phyloP scores from a whole-genome alignment of 2,329 filamentous ascomycete species.

The Arthrobotrys sphaeroides region DNA sequence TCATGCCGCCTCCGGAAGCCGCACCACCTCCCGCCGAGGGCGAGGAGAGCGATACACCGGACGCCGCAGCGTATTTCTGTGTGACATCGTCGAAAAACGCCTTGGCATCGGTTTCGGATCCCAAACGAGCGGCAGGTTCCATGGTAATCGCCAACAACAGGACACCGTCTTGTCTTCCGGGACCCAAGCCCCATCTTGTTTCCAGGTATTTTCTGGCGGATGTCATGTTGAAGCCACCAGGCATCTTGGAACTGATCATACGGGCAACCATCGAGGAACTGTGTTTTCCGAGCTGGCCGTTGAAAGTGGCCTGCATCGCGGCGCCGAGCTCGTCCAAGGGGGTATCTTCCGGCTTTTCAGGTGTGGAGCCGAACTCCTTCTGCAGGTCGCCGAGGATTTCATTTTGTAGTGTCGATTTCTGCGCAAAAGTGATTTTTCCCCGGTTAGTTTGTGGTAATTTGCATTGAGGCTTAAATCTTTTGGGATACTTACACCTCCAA shows the following conservation, averaged over 20 bases:
- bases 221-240: constrained; percentile 98
- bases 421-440: neutral
- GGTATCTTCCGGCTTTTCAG: constrained; percentile 97
- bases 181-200: constrained; percentile 86
- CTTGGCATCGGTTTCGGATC: constrained; percentile 90
- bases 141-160: constrained; percentile 88
- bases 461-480: too few species aligned
- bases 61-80: constrained; percentile 85
- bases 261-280: constrained; percentile 91
- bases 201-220: constrained; percentile 93
- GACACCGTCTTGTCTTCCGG: constrained; percentile 89
- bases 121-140: constrained; percentile 88
- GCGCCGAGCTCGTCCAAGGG: constrained; percentile 94
- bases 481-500: constrained; percentile 61
- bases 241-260: constrained; percentile 98
- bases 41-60: constrained; percentile 83
- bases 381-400: constrained; percentile 97
- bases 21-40: constrained; percentile 76
- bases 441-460: neutral
- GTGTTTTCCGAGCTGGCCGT: constrained; percentile 96
- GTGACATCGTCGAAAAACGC: constrained; percentile 86
- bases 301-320: constrained; percentile 97
- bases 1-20: constrained; percentile 80
- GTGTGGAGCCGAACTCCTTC: constrained; percentile 97
- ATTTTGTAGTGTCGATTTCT: constrained; percentile 80